Evolutionary conservation across 2,329 filamentous ascomycete genomes (phyloP).

Genomic region (Bipolaris cookei): DNA sequence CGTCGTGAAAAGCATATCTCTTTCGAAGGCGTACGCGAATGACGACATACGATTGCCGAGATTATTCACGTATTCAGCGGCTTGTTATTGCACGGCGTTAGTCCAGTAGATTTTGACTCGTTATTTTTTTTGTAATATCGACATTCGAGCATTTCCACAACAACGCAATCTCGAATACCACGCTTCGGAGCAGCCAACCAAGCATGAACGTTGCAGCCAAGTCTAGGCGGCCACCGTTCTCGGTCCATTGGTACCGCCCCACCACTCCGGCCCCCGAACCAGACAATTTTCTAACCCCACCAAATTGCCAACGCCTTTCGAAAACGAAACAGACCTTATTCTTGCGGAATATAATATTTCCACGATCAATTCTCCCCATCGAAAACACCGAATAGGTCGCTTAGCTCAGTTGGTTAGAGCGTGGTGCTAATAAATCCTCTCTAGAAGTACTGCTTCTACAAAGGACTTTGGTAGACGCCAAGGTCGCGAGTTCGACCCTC

Average conservation of each 20-base stretch:
- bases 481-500: conserved; percentile 25
- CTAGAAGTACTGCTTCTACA: too few species aligned
- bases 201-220: background rate
- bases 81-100: conserved; percentile 2
- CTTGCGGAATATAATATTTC: too few species aligned
- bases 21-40: background rate
- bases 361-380: background rate
- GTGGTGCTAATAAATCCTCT: conserved; percentile 21
- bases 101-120: background rate
- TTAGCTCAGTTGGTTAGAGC: conserved; percentile 26
- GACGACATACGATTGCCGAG: background rate
- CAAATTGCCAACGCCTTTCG: background rate
- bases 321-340: too few species aligned
- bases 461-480: conserved; percentile 5
- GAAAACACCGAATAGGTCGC: conserved; percentile 19
- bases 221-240: background rate
- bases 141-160: conserved; percentile 2
- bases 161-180: background rate
- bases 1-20: too few species aligned
- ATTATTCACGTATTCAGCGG: background rate
- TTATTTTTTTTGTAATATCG: background rate
- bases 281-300: conserved; percentile 4
- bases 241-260: background rate
- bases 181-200: background rate
- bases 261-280: conserved; percentile 1